Conservation (phyloP, 306 rosid species). For the Morella rubra region DNA sequence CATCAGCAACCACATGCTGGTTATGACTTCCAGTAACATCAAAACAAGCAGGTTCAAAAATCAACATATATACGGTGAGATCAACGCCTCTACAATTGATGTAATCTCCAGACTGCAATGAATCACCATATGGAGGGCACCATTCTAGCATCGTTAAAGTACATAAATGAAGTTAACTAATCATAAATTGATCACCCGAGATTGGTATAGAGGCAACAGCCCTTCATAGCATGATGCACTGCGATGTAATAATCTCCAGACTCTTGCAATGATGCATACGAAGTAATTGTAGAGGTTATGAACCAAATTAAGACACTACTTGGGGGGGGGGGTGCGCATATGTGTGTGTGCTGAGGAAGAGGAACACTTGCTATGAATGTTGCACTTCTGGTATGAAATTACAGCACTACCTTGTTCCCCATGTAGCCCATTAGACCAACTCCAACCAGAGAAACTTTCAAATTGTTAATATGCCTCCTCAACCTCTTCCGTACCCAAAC, state of each 20-base stretch:
- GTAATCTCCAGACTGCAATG: constrained; percentile 13
- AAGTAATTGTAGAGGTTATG: constrained; percentile 2
- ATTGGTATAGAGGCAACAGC: constrained; percentile 9
- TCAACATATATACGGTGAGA: constrained; percentile 14
- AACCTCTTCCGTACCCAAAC: constrained; percentile 88
- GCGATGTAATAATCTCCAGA: constrained; percentile 17
- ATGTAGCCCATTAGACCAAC: constrained; percentile 97
- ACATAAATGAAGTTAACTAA: neutral
- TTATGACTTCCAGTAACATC: constrained; percentile 18
- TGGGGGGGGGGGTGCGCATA: too few species aligned
- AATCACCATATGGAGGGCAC: constrained; percentile 15
- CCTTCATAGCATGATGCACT: constrained; percentile 16
- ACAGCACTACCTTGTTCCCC: constrained; percentile 86
- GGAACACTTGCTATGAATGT: constrained; percentile 7
- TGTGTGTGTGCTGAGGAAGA: neutral
- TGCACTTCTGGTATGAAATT: constrained; percentile 18
- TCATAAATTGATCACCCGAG: neutral
- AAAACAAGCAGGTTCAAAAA: constrained; percentile 23
- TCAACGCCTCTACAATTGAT: constrained; percentile 10
- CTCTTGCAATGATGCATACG: neutral
- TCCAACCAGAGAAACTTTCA: constrained; percentile 91
- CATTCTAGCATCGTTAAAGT: neutral
- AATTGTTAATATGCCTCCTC: constrained; percentile 81
- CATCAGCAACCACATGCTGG: constrained; percentile 32
- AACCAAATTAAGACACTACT: neutral